Base-by-base conservation (phyloP, 805 yeast species). In the Hanseniaspora taiwanica region DNA sequence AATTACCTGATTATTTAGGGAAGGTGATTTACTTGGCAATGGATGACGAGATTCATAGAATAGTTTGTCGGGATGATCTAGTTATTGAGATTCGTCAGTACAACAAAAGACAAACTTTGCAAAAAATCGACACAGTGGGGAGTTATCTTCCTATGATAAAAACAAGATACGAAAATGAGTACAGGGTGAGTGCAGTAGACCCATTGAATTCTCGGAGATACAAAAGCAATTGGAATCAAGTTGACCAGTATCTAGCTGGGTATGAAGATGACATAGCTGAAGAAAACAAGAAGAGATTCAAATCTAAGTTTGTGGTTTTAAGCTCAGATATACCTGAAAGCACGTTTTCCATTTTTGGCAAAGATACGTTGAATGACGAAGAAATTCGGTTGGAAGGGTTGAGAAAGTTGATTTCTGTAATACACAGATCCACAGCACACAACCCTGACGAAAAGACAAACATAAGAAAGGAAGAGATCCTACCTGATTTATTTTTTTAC, bases 311-410 rank as follows among this genome's bases (percentile, higher is more conserved):
- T 60, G 96, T 86, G 3, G 68, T 91, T 2, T 63, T 87, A 39
- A 96, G 96, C 0, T 63, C 84, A 0, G 81, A 73, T n/a, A 66
- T 78, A 16, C 79, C 86, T 1, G 69, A 74, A 68, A 43, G 60
- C 46, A 60, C 65, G 2, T 49, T 55, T 46, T 53, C 64, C 29
- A 47, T 60, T 13, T 51, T 66, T 48, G 55, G 66, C 27, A 63
- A 59, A 53, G 95, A 84, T 48, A 68, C 69, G 20, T 63, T 87
- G 38, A 72, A 76, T 0, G 76, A 80, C 2, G 98, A 89, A 54
- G 97, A 89, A 58, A 72, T 81, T n/a, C 63, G 94, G 42, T 70
- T 89, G n/a, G 97, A 89, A 55, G 98, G 97, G 1, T 63, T 89
- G 17, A 65, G 89, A 35, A 74, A 76, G 36, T 60, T 83, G 45